Conservation (phyloP, 148 eudicot species). For the Suaeda aralocaspica region DNA sequence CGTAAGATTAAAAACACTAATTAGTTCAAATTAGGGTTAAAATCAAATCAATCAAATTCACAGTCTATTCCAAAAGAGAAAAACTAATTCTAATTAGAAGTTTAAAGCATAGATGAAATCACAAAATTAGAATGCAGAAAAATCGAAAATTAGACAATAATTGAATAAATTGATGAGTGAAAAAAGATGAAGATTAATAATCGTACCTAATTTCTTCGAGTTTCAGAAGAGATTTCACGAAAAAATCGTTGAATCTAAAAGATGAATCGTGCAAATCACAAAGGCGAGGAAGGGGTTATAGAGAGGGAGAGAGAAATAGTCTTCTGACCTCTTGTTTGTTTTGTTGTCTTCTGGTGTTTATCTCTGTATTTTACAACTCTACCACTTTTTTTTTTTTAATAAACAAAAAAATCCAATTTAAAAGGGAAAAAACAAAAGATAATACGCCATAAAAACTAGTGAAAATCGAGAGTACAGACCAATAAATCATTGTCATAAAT, state of each 20-base stretch:
- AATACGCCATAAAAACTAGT: no score
- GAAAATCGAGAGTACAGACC: no score
- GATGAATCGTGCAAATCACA: slow-evolving; percentile 17
- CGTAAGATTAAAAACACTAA: neutral
- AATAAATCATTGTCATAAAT: no score
- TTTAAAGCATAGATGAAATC: neutral
- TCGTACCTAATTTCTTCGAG: neutral
- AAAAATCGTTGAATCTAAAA: neutral
- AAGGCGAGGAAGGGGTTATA: neutral
- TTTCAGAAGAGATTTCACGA: neutral
- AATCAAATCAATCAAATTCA: neutral
- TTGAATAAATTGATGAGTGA: neutral
- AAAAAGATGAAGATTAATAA: neutral
- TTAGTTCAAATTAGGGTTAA: slow-evolving; percentile 1
- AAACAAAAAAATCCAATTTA: neutral
- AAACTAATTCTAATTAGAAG: neutral
- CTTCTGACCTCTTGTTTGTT: neutral
- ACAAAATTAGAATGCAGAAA: neutral
- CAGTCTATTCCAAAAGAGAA: neutral
- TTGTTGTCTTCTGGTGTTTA: slow-evolving; percentile 15
- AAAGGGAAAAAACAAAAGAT: no score
- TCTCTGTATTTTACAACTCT: neutral
- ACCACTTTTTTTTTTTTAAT: neutral
- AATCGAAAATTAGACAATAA: neutral
- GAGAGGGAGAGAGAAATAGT: slow-evolving; percentile 4